Conservation (phyloP, 1,139 yeast genomes). For the Taphrina flavorubra region DNA sequence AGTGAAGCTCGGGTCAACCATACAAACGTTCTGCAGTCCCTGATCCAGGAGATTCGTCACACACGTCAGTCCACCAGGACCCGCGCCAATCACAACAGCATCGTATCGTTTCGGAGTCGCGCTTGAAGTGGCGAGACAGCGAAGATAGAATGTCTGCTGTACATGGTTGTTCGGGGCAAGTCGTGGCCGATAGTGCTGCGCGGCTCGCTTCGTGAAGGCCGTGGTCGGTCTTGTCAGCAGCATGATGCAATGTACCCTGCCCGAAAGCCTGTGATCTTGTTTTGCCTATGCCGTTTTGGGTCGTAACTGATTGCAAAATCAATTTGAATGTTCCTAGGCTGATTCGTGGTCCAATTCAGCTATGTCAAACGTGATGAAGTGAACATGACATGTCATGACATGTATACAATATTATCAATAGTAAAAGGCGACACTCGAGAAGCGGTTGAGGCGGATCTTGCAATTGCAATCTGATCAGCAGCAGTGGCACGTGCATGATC, state of each 20-base stretch:
- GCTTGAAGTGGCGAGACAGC: slow-evolving; percentile 14
- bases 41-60: slow-evolving; percentile 31
- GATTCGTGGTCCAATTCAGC: background rate
- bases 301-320: background rate
- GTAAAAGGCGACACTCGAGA: background rate
- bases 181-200: background rate
- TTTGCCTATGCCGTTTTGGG: background rate
- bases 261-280: background rate
- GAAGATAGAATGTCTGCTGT: background rate
- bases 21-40: slow-evolving; percentile 27
- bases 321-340: background rate
- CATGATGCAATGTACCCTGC: background rate
- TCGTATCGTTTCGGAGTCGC: slow-evolving; percentile 24
- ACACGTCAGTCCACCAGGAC: slow-evolving; percentile 41
- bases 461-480: too few species aligned
- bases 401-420: too few species aligned
- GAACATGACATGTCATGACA: too few species aligned
- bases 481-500: too few species aligned
- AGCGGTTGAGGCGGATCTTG: background rate
- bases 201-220: background rate
- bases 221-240: slow-evolving; percentile 1
- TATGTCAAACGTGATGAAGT: too few species aligned
- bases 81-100: slow-evolving; percentile 39
- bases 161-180: background rate
- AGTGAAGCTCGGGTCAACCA: slow-evolving; percentile 34